These are phyloP conservation scores for Westerdykella ornata DNA, from an alignment of 2,329 filamentous ascomycete species.

Conservation along the genomic window DNA sequence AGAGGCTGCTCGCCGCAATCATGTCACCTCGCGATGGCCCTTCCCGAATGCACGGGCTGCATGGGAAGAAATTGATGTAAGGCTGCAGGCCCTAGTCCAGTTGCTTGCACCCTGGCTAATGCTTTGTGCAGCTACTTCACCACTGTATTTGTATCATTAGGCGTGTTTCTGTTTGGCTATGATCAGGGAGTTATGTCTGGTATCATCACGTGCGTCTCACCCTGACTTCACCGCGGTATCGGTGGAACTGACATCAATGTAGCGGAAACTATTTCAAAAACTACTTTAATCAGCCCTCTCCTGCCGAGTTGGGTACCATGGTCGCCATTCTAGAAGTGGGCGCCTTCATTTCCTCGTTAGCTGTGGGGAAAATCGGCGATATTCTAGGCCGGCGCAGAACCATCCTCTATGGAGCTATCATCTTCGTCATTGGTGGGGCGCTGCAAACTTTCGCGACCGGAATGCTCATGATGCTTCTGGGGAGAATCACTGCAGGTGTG, in stretches of 20 bases:
- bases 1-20: constrained; percentile 69
- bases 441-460: constrained; percentile 74
- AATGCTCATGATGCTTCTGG: constrained; percentile 76
- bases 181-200: constrained; percentile 86
- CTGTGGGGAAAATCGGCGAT: constrained; percentile 84
- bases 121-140: constrained; percentile 74
- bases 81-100: constrained; percentile 20
- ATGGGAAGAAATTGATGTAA: constrained; percentile 90
- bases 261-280: constrained; percentile 83
- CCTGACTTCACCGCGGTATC: constrained; percentile 14
- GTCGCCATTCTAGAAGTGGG: constrained; percentile 94
- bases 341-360: constrained; percentile 80
- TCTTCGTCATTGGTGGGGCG: constrained; percentile 79
- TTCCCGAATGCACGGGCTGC: constrained; percentile 79
- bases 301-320: constrained; percentile 89
- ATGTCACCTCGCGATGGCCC: constrained; percentile 70
- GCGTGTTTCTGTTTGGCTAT: constrained; percentile 84
- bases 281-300: constrained; percentile 84
- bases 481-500: constrained; percentile 46
- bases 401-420: constrained; percentile 85
- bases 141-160: constrained; percentile 80
- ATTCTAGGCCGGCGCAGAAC: constrained; percentile 82
- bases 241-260: constrained; percentile 23
- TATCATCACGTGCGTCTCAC: constrained; percentile 56
- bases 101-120: constrained; percentile 21